phyloP scores from a whole-genome alignment of 768 basidiomycete species.

The Macrolepiota dolichaula region DNA sequence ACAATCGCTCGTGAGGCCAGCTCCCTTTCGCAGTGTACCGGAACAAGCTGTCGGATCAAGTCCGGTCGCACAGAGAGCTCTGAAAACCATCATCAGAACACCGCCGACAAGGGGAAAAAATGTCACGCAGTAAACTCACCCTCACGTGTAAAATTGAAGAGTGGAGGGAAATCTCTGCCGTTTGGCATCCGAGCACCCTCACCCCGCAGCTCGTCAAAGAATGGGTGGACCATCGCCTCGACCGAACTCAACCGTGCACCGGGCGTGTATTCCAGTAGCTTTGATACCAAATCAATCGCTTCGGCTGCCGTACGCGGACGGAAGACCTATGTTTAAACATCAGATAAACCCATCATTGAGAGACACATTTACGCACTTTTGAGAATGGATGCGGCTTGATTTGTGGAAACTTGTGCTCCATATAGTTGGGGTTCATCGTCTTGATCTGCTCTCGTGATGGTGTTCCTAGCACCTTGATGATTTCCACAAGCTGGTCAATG shows the following conservation, averaged over 20 bases:
- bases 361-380: slow-evolving; percentile 55
- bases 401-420: slow-evolving; percentile 99
- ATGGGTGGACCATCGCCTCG: slow-evolving; percentile 89
- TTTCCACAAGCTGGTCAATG: slow-evolving; percentile 98
- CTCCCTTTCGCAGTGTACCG: slow-evolving; percentile 85
- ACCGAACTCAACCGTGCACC: slow-evolving; percentile 85
- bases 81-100: slow-evolving; percentile 26
- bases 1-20: slow-evolving; percentile 83
- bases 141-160: slow-evolving; percentile 96
- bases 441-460: slow-evolving; percentile 99
- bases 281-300: slow-evolving; percentile 93
- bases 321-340: slow-evolving; percentile 67
- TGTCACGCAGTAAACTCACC: slow-evolving; percentile 48
- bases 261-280: slow-evolving; percentile 97
- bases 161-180: slow-evolving; percentile 89
- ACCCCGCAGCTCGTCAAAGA: slow-evolving; percentile 94
- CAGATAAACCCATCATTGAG: neutral
- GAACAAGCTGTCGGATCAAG: slow-evolving; percentile 88
- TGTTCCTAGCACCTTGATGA: slow-evolving; percentile 99
- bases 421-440: slow-evolving; percentile 99
- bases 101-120: too few relatives aligned
- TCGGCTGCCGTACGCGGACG: slow-evolving; percentile 94
- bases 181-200: slow-evolving; percentile 95
- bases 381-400: slow-evolving; percentile 99
- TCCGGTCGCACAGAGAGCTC: slow-evolving; percentile 97